Evolutionary conservation across 2,329 filamentous ascomycete species (phyloP).

Genomic region (Alternaria burnsii): DNA sequence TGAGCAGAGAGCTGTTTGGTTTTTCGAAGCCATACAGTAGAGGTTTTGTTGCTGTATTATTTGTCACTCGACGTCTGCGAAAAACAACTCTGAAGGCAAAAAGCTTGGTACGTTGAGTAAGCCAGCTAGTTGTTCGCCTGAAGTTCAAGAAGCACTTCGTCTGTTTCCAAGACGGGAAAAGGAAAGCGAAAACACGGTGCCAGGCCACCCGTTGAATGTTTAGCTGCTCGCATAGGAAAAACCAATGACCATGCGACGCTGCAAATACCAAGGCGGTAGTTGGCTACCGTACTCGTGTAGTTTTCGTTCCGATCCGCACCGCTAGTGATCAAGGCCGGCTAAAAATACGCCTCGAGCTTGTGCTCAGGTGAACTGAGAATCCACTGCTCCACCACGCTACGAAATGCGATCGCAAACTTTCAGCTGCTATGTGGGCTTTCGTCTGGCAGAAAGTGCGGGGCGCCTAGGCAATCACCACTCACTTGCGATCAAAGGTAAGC

Average conservation of each 20-base stretch:
- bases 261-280: constrained; percentile 1
- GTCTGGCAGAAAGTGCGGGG: neutral
- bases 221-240: neutral
- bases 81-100: neutral
- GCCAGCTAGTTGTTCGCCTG: neutral
- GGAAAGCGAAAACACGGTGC: neutral
- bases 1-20: neutral
- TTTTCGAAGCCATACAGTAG: neutral
- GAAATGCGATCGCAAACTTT: neutral
- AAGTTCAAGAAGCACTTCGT: neutral
- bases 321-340: neutral
- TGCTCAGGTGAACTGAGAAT: neutral
- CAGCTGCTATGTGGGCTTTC: neutral
- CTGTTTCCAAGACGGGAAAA: neutral
- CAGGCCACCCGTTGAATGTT: constrained; percentile 1
- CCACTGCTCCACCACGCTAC: constrained; percentile 1
- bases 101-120: neutral
- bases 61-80: neutral
- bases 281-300: neutral
- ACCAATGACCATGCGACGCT: neutral
- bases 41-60: neutral
- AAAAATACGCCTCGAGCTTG: neutral
- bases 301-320: constrained; percentile 12
- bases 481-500: neutral
- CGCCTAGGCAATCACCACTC: neutral